A percentile compares a stretch with the other conserved stretches of the same genome.
Conservation (phyloP, 2,329 filamentous ascomycete species). For the Microdochium paspali region DNA sequence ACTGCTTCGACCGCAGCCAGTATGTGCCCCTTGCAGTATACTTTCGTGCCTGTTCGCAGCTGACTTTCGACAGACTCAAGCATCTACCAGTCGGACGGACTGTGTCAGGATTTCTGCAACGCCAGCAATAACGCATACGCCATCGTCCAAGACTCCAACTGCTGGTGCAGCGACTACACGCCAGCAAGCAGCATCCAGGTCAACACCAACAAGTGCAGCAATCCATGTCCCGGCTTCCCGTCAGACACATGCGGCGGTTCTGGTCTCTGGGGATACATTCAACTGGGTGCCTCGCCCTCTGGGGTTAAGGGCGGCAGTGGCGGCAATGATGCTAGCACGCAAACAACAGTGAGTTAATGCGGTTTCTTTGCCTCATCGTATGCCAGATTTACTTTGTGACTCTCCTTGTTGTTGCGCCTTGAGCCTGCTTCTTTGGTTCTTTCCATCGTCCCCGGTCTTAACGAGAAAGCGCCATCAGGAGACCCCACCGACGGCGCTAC, state of each 20-base stretch:
- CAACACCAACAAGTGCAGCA: constrained; percentile 38
- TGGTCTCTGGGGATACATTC: constrained; percentile 56
- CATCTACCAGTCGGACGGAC: constrained; percentile 59
- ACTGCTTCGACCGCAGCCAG: constrained; percentile 30
- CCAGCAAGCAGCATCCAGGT: constrained; percentile 37
- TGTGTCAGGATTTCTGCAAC: constrained; percentile 53
- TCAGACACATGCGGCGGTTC: constrained; percentile 55
- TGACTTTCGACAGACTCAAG: constrained; percentile 31
- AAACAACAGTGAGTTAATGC: constrained; percentile 16
- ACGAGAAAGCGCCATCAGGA: not conserved
- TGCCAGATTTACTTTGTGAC: not conserved
- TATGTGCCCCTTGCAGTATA: constrained; percentile 19
- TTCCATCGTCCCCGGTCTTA: not conserved
- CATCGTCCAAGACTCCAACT: constrained; percentile 53
- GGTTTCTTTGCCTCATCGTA: constrained; percentile 5
- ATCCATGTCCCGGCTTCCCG: constrained; percentile 59
- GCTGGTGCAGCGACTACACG: constrained; percentile 67
- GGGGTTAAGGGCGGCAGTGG: constrained; percentile 38
- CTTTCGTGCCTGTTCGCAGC: constrained; percentile 7
- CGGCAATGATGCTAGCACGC: constrained; percentile 7
- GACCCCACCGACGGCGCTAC: not conserved
- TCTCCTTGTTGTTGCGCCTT: not conserved
- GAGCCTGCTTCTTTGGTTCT: not conserved
- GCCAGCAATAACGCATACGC: constrained; percentile 50
- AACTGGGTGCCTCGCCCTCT: constrained; percentile 40